Base-by-base conservation (phyloP, 768 basidiomycete genomes). In the Rubroboletus pulcherrimus region DNA sequence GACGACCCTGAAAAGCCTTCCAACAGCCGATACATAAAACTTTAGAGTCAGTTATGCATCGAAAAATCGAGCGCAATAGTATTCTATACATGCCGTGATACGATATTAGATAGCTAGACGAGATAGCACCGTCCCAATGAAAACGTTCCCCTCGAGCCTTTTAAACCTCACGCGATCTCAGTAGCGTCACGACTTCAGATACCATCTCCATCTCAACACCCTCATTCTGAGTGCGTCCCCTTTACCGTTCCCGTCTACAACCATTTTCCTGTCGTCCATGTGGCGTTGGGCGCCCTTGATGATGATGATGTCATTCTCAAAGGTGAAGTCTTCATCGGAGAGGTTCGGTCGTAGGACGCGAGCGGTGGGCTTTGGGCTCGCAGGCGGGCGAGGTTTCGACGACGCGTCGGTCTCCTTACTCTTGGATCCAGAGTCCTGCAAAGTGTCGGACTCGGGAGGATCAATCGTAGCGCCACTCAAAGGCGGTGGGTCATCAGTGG, bases 151-250 rank as follows among this genome's bases (percentile, higher is more conserved):
- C 21, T 21, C 2, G 5, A 21, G 7, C 11, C 11, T 2, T 4
- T 17, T 39, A 53, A 34, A 29, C 5, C 53, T 1, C 8, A 26
- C 9, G 6, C 30, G 31, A 35, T 58, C 56, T 44, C 35, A 21
- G 29, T 49, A 31, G 24, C 45, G 37, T 55, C 57, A 61, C 6
- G 34, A 14, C 24, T 14, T 37, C 17, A 39, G 15, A 44, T 62
- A 52, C 69, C 69, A 70, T 29, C 64, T 51, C 69, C 69, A 70
- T 39, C 69, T 58, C 35, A 68, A 37, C 42, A 72, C 70, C 52
- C 59, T 60, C 46, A 72, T 51, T 34, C 52, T 47, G 33, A 72
- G 29, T n/a, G 41, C 43, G n/a, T 55, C 50, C n/a, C 39, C 21
- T 9, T 31, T 19, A 4, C 35, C 34, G n/a, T 26, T 35, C 17